Evolutionary conservation across 208 protist species (phyloP), one percentile per base, ranked within the genome.

Genomic region (Leishmania tarentolae): DNA sequence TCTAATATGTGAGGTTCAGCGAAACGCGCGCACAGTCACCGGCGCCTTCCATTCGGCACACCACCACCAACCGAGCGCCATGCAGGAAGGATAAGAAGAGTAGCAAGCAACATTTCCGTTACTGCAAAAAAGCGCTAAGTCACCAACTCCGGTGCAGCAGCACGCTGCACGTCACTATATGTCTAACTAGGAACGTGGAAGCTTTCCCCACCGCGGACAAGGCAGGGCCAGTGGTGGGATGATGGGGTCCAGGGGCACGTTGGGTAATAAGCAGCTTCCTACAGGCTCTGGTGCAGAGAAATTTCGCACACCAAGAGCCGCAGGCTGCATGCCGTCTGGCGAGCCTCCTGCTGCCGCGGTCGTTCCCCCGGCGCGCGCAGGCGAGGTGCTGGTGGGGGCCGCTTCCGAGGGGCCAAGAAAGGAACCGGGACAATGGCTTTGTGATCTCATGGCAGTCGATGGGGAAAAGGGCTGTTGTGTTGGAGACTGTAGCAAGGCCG

Each of bases 151-250:
- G 42, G 42, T 72, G 19, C 17, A 35, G 42, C 37, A 2, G 42
- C 35, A 24, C 17, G 44, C 42, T 24, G 68, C 68, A 72, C 35
- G 68, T 52, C 21, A 28, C 8, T 4, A 6, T 3, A 21, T 47
- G 42, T 40, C 7, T 17, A 35, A 19, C 40, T 81, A 52, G 21
- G 31, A 37, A 31, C 63, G 74, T 9, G 86, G 86, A 21, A 89
- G 79, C 47, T 83, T 87, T 7, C 87, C 87, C 87, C 87, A 90
- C 56, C 76, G 76, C n/a, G 87, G 87, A 13, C 71, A 80, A 1
- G 84, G 87, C 21, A 87, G 77, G 1, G 87, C 87, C 9, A 90
- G 78, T 11, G 84, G 84, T 47, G 87, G 87, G 2, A 90, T 77
- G 53, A 59, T 80, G 15, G 79, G 70, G 74, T 86, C 82, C 1